A percentile compares a stretch with the other conserved stretches of the same genome.
These are phyloP conservation scores for Melastoma candidum DNA, from an alignment of 441 rosid species.

Conservation along the genomic window DNA sequence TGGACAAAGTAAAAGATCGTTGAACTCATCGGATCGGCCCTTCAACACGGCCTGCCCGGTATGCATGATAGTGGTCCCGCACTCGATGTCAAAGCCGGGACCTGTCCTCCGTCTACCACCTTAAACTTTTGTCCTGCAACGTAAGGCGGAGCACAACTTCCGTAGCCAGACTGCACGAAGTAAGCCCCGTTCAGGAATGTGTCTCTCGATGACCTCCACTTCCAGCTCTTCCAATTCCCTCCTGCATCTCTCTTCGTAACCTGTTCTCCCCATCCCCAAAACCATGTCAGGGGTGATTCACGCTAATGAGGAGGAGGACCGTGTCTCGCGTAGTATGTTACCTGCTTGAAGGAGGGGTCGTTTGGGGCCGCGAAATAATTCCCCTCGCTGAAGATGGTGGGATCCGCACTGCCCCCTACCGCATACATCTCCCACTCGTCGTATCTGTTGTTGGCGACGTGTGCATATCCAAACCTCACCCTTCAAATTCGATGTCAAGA, in stretches of 20 bases:
- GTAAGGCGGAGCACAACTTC: conserved; percentile 37
- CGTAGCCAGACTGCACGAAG: conserved; percentile 50
- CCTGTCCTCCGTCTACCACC: conserved; percentile 36
- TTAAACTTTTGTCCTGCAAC: conserved; percentile 26
- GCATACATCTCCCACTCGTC: conserved; percentile 62
- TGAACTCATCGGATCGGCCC: background rate
- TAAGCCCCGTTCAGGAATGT: conserved; percentile 50
- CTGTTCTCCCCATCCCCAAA: conserved; percentile 11
- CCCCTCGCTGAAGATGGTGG: conserved; percentile 65
- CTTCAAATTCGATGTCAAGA: conserved; percentile 18
- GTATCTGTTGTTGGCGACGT: conserved; percentile 53
- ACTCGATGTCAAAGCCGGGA: conserved; percentile 37
- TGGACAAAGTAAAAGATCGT: no score
- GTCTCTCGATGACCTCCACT: conserved; percentile 51
- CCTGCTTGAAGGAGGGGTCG: conserved; percentile 29
- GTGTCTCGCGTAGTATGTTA: background rate
- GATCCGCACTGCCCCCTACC: conserved; percentile 58
- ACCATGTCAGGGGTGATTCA: no score
- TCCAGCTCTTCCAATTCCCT: conserved; percentile 35
- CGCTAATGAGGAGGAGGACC: background rate
- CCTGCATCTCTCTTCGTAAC: conserved; percentile 48
- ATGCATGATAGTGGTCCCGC: conserved; percentile 38
- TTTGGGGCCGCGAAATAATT: conserved; percentile 45
- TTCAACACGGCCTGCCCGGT: background rate
- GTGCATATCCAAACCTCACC: conserved; percentile 53